Conservation (phyloP, 208 protist species). For the Leishmania lainsoni region DNA sequence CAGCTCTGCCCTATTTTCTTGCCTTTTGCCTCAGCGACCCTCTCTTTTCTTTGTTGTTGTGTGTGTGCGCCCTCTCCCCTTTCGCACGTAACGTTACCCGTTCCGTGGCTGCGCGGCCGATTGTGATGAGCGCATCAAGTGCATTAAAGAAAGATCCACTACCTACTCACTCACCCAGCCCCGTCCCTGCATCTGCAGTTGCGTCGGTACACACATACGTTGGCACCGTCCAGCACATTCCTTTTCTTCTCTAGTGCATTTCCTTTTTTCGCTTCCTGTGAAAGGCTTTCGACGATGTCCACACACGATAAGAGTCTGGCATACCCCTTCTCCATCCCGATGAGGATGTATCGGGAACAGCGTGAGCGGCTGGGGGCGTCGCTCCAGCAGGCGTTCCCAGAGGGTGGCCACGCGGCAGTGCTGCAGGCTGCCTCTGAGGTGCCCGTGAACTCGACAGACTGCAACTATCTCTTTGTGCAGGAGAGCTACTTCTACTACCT, state of each 20-base stretch:
- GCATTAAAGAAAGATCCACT: neutral
- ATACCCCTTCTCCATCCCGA: constrained; percentile 69
- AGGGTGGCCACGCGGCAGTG: constrained; percentile 69
- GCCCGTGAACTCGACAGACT: constrained; percentile 89
- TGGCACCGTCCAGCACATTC: neutral
- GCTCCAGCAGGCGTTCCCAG: constrained; percentile 40
- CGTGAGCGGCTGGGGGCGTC: constrained; percentile 66
- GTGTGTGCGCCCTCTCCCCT: too few relatives aligned
- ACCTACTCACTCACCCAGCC: neutral
- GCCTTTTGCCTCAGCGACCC: neutral
- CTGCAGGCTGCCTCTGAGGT: constrained; percentile 83
- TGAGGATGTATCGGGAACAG: constrained; percentile 89
- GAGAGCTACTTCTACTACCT: constrained; percentile 96
- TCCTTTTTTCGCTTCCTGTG: neutral
- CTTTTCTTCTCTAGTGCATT: neutral
- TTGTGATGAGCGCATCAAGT: neutral
- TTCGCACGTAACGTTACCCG: neutral
- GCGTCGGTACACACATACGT: neutral
- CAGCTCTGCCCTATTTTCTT: neutral
- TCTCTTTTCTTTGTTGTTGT: neutral
- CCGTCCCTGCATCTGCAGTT: too few relatives aligned
- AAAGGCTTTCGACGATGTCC: constrained; percentile 11
- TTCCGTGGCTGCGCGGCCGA: neutral
- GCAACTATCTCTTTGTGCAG: constrained; percentile 90
- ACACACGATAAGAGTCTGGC: constrained; percentile 34